phyloP scores from a whole-genome alignment of 2,329 filamentous ascomycete species.

The Diplodia scrobiculata region DNA sequence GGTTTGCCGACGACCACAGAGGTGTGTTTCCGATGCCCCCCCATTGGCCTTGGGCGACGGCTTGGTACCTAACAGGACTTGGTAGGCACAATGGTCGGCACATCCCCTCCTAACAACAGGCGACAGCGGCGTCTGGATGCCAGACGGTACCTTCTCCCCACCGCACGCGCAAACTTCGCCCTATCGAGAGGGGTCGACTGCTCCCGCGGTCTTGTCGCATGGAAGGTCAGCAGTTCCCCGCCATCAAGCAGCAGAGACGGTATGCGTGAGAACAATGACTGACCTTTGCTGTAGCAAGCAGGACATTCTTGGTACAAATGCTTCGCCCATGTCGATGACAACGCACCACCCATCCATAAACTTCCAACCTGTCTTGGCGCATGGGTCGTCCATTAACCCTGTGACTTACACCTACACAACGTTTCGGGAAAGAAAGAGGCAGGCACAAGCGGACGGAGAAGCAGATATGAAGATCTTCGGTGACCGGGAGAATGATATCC shows the following conservation, averaged over 20 bases:
- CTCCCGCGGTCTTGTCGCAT: conserved; percentile 22
- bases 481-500: conserved; percentile 11
- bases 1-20: conserved; percentile 21
- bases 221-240: conserved; percentile 17
- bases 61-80: conserved; percentile 9
- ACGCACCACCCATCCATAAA: conserved; percentile 18
- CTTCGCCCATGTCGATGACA: conserved; percentile 1
- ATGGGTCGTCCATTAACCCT: conserved; percentile 19
- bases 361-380: conserved; percentile 5
- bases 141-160: conserved; percentile 25
- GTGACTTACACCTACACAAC: conserved; percentile 23
- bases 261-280: neutral
- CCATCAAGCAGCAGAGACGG: neutral
- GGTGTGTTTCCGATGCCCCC: conserved; percentile 11
- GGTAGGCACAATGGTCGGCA: conserved; percentile 24
- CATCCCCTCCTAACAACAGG: conserved; percentile 24
- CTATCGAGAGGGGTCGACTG: conserved; percentile 22
- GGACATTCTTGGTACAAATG: conserved; percentile 10
- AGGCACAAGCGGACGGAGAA: conserved; percentile 15
- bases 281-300: conserved; percentile 17
- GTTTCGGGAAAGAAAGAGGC: conserved; percentile 26
- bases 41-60: conserved; percentile 3
- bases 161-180: conserved; percentile 17
- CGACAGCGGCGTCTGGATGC: conserved; percentile 28
- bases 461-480: conserved; percentile 24